Percentiles rank a stretch among this genome's conserved stretches.
phyloP scores from a whole-genome alignment of 1,284 basidiomycete genomes.

The Puccinia horiana region DNA sequence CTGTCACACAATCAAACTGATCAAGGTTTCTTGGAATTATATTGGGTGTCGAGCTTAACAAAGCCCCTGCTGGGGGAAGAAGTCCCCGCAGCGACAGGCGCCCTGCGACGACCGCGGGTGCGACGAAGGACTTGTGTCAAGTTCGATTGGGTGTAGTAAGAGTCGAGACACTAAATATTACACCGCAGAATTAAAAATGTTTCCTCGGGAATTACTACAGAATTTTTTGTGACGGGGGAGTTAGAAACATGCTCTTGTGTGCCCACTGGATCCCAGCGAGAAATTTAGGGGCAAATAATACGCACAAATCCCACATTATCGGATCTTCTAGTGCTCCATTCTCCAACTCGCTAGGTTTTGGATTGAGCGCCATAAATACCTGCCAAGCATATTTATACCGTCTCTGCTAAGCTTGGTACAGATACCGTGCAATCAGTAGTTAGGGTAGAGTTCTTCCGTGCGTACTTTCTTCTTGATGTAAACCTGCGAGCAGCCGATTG shows the following conservation, averaged over 20 bases:
- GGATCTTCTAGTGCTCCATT: conserved; percentile 11
- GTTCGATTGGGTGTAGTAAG: too few species aligned
- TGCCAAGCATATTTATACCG: neutral
- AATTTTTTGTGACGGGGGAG: neutral
- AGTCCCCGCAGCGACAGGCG: too few species aligned
- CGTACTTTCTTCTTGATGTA: conserved; percentile 31
- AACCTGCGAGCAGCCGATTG: conserved; percentile 19
- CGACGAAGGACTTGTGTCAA: too few species aligned
- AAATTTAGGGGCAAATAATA: too few species aligned
- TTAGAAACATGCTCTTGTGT: too few species aligned
- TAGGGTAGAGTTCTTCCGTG: neutral
- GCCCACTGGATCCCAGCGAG: too few species aligned
- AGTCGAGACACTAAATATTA: too few species aligned
- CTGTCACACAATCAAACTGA: too few species aligned
- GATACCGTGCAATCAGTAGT: neutral
- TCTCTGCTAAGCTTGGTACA: neutral
- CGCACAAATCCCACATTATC: conserved; percentile 22
- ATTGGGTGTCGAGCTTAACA: too few species aligned
- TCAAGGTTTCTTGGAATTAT: too few species aligned
- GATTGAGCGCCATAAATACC: conserved; percentile 25
- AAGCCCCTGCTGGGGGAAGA: too few species aligned
- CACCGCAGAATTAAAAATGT: conserved; percentile 20
- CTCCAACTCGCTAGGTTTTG: conserved; percentile 4
- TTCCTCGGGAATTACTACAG: conserved; percentile 7
- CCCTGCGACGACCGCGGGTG: too few species aligned